Percentiles rank a stretch among this genome's conserved stretches.
Evolutionary conservation across 495 filamentous ascomycete species (phyloP).

Genomic region (Copromyces sp.): DNA sequence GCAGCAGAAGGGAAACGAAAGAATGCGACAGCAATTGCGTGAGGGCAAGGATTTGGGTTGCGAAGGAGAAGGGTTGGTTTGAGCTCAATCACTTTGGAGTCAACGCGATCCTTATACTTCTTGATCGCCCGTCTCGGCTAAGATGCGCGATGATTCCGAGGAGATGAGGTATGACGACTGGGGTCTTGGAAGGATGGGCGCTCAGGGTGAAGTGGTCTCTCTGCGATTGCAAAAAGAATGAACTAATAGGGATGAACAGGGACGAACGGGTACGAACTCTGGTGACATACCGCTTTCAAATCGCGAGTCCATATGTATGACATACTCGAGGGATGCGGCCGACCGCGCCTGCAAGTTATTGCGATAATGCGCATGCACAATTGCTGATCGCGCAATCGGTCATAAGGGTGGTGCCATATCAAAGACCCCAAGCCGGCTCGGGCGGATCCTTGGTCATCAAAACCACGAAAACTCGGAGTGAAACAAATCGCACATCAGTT

Average conservation of each 20-base stretch:
- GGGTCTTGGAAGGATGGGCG: neutral
- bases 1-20: neutral
- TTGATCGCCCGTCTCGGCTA: neutral
- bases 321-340: neutral
- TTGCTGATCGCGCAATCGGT: constrained; percentile 25
- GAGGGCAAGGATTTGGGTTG: neutral
- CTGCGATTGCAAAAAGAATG: neutral
- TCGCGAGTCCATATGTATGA: constrained; percentile 12
- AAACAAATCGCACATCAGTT: neutral
- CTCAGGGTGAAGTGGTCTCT: neutral
- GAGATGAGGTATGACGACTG: neutral
- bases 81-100: neutral
- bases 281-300: constrained; percentile 17
- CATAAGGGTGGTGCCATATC: constrained; percentile 23
- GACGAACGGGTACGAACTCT: neutral
- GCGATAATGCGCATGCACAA: neutral
- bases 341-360: neutral
- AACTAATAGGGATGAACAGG: neutral
- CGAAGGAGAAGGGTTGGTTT: neutral
- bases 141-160: neutral
- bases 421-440: neutral
- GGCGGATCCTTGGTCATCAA: neutral
- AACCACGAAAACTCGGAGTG: neutral
- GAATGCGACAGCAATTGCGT: neutral
- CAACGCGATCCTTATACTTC: neutral